Evolutionary conservation across 148 eudicot species (phyloP).

Genomic region (Arctostaphylos glauca): DNA sequence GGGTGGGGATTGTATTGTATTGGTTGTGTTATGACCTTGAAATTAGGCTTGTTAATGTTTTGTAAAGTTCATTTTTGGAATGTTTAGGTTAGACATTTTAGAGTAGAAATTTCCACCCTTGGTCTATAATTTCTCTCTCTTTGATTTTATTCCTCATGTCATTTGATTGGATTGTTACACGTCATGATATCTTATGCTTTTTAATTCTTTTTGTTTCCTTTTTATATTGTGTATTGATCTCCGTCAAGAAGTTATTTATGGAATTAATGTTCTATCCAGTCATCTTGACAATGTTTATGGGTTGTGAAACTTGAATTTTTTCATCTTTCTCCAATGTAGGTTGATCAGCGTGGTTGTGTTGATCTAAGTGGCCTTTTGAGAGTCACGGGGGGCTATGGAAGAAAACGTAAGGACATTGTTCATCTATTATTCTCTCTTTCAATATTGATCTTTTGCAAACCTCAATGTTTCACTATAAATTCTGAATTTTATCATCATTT

Average conservation of each 20-base stretch:
- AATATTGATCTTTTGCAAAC: too few species aligned
- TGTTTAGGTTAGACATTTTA: not conserved
- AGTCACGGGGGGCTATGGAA: too few species aligned
- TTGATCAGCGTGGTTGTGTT: slow-evolving; percentile 51
- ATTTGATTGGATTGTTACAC: not conserved
- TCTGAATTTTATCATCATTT: not conserved
- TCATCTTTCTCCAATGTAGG: slow-evolving; percentile 31
- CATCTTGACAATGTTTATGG: not conserved
- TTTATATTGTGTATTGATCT: not conserved
- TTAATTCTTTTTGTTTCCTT: not conserved
- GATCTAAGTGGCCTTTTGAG: too few species aligned
- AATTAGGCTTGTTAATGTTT: too few species aligned
- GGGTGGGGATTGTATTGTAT: not conserved
- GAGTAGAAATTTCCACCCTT: not conserved
- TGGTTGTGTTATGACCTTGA: not conserved
- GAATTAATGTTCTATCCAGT: not conserved
- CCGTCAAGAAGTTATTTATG: not conserved
- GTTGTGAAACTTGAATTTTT: not conserved
- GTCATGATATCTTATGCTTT: not conserved
- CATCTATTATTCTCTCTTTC: too few species aligned
- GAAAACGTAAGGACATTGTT: too few species aligned
- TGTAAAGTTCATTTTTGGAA: not conserved
- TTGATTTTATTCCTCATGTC: too few species aligned
- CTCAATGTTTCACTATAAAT: not conserved
- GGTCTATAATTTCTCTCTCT: not conserved